Evolutionary conservation across 139 green algal species (phyloP).

Genomic region (Auxenochlorella pyrenoidosa): DNA sequence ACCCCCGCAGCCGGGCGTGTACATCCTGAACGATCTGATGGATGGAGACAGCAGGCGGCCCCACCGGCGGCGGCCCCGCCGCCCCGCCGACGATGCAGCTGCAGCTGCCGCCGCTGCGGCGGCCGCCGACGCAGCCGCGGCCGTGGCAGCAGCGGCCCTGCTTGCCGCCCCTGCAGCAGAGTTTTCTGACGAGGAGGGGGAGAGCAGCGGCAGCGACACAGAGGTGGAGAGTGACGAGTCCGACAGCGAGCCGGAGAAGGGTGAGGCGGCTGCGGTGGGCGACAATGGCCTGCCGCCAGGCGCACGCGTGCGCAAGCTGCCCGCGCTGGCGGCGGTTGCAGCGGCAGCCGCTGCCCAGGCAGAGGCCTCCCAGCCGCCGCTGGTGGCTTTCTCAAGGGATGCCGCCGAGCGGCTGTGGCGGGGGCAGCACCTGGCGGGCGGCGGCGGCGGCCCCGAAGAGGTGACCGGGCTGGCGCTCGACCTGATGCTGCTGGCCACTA

Average conservation of each 20-base stretch:
- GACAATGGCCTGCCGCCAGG: too few relatives aligned
- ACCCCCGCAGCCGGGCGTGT: background rate
- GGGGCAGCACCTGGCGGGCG: constrained; percentile 25
- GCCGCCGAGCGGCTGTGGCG: constrained; percentile 34
- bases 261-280: too few relatives aligned
- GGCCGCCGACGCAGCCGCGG: background rate
- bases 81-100: background rate
- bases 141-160: background rate
- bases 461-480: constrained; percentile 52
- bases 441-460: background rate
- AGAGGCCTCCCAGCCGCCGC: background rate
- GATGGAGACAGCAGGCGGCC: background rate
- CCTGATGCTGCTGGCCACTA: constrained; percentile 69
- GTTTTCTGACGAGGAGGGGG: background rate
- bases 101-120: background rate
- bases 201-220: background rate
- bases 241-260: background rate
- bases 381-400: constrained; percentile 30
- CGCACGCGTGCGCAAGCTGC: background rate
- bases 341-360: background rate
- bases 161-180: background rate
- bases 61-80: background rate
- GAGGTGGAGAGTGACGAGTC: background rate
- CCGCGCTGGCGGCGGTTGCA: background rate
- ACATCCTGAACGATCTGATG: background rate